Percentiles rank a stretch among this genome's conserved stretches.
Conservation (phyloP, 1,284 basidiomycete genomes). For the Naganishia albida region DNA sequence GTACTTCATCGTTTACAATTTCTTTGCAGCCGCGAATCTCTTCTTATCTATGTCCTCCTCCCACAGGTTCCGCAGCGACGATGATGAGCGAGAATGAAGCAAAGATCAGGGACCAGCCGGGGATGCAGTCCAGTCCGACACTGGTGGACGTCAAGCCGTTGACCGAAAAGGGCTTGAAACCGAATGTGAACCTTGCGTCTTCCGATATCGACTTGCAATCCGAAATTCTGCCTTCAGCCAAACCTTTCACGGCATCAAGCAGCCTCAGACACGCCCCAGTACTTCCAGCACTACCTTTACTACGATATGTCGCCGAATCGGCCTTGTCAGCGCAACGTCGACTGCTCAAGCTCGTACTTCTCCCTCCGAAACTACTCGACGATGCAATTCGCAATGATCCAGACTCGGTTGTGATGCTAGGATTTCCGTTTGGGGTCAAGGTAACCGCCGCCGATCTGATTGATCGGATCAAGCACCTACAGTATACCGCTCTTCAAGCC, state of each 20-base stretch:
- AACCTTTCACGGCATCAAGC: background rate
- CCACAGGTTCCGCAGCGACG: no score
- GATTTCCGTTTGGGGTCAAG: background rate
- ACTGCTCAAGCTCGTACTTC: slow-evolving; percentile 22
- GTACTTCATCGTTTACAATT: no score
- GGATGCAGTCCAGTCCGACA: no score
- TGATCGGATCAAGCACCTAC: slow-evolving; percentile 25
- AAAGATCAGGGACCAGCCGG: no score
- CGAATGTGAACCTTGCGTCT: background rate
- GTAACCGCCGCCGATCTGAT: slow-evolving; percentile 15
- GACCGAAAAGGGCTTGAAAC: background rate
- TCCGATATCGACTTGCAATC: background rate
- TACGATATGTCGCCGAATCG: slow-evolving; percentile 24
- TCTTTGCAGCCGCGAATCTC: no score
- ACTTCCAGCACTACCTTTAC: slow-evolving; percentile 27
- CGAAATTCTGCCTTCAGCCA: background rate
- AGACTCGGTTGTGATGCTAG: slow-evolving; percentile 16
- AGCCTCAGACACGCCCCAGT: background rate
- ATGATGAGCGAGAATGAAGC: no score
- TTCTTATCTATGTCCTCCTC: no score
- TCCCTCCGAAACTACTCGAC: slow-evolving; percentile 10
- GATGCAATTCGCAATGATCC: slow-evolving; percentile 21
- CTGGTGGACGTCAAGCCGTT: no score
- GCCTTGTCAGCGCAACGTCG: slow-evolving; percentile 19
- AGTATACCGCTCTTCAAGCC: slow-evolving; percentile 23